A percentile compares a stretch with the other conserved stretches of the same genome.
Conservation (phyloP, 2,329 filamentous ascomycete genomes). For the Neopestalotiopsis rosae region DNA sequence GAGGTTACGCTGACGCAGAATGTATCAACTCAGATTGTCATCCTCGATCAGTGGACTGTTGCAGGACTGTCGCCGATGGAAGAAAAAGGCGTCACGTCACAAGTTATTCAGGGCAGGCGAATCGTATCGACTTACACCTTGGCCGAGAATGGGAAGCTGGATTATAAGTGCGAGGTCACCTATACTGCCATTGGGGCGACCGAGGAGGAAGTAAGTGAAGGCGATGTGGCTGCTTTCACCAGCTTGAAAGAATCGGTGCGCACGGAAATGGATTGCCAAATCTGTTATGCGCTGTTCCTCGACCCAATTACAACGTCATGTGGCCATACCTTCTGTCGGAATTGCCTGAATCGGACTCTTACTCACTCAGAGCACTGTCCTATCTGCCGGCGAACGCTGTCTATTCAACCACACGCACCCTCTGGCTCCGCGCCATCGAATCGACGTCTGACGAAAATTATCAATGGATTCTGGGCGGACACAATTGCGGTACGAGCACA, state of each 20-base stretch:
- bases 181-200: conserved; percentile 34
- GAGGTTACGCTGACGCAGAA: conserved; percentile 38
- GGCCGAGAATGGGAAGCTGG: conserved; percentile 47
- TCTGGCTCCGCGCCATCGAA: conserved; percentile 60
- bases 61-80: conserved; percentile 48
- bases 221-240: conserved; percentile 58
- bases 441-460: conserved; percentile 64
- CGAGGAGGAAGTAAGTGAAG: conserved; percentile 33
- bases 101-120: conserved; percentile 58
- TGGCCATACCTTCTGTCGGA: conserved; percentile 87
- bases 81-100: conserved; percentile 37
- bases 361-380: conserved; percentile 82
- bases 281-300: conserved; percentile 82
- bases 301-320: conserved; percentile 86
- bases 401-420: conserved; percentile 50
- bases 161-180: conserved; percentile 36
- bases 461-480: conserved; percentile 73
- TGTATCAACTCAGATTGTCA: conserved; percentile 45
- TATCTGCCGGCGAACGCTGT: conserved; percentile 73
- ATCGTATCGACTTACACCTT: conserved; percentile 71
- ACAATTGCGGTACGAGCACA: conserved; percentile 63
- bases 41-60: conserved; percentile 44
- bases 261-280: conserved; percentile 82
- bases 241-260: conserved; percentile 66
- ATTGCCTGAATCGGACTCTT: conserved; percentile 76